Evolutionary conservation across 2,329 filamentous ascomycete genomes (phyloP).

Genomic region (Pyrenochaeta sp.): DNA sequence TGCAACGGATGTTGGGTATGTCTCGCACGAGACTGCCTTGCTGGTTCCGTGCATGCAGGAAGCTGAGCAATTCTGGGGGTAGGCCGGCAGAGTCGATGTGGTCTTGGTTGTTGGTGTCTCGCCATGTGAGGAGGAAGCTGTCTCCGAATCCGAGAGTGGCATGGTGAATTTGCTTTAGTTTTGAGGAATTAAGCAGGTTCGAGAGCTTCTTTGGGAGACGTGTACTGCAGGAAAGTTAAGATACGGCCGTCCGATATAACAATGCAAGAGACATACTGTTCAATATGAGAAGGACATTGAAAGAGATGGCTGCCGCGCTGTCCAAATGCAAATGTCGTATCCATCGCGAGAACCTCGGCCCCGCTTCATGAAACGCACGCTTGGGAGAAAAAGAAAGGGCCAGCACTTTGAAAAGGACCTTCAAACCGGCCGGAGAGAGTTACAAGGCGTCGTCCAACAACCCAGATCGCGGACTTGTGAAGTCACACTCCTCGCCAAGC

Average conservation of each 20-base stretch:
- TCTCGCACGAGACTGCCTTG: slow-evolving; percentile 21
- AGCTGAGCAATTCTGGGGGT: slow-evolving; percentile 32
- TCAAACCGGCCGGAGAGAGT: slow-evolving; percentile 5
- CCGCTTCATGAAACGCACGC: slow-evolving; percentile 9
- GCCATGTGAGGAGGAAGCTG: slow-evolving; percentile 46
- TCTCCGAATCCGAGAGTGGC: slow-evolving; percentile 42
- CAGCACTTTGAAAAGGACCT: neutral
- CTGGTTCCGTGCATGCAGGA: slow-evolving; percentile 28
- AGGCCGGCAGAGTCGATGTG: slow-evolving; percentile 35
- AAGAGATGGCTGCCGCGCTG: slow-evolving; percentile 46
- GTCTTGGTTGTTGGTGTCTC: slow-evolving; percentile 30
- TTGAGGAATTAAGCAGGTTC: slow-evolving; percentile 28
- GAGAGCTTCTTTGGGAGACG: slow-evolving; percentile 38
- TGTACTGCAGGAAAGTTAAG: slow-evolving; percentile 22
- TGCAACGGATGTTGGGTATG: slow-evolving; percentile 36
- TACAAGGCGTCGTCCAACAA: slow-evolving; percentile 5
- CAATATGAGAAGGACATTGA: slow-evolving; percentile 36
- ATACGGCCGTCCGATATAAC: no score
- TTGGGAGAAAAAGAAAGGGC: slow-evolving; percentile 7
- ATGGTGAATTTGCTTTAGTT: slow-evolving; percentile 36
- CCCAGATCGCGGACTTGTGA: slow-evolving; percentile 12
- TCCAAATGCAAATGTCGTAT: slow-evolving; percentile 43
- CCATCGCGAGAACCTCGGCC: slow-evolving; percentile 24
- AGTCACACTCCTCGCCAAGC: slow-evolving; percentile 28
- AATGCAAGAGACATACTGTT: slow-evolving; percentile 36